Evolutionary conservation across 768 basidiomycete species (phyloP).

Genomic region (Boletus rubroflammeus): DNA sequence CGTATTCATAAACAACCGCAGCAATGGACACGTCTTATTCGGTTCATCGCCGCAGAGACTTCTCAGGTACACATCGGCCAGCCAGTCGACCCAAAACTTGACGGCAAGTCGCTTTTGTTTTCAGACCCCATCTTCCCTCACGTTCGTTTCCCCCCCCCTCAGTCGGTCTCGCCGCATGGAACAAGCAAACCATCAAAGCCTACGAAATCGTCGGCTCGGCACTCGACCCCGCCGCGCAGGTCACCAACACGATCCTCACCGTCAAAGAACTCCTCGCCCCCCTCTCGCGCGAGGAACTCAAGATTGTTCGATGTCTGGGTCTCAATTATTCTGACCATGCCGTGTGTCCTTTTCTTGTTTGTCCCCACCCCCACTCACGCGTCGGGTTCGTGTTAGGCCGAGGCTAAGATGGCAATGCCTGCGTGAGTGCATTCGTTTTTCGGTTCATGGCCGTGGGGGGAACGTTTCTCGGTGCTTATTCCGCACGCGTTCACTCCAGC

Average conservation of each 20-base stretch:
- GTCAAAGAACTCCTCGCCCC: constrained; percentile 70
- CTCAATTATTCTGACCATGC: constrained; percentile 87
- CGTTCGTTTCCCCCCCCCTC: no score
- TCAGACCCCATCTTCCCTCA: neutral
- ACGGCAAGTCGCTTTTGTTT: constrained; percentile 41
- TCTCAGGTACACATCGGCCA: constrained; percentile 72
- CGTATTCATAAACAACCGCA: constrained; percentile 2
- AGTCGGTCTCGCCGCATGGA: constrained; percentile 60
- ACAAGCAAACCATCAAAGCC: constrained; percentile 56
- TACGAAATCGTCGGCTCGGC: constrained; percentile 70
- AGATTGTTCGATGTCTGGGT: constrained; percentile 71
- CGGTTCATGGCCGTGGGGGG: neutral
- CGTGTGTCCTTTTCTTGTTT: constrained; percentile 34
- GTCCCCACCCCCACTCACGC: neutral
- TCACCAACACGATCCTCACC: constrained; percentile 61
- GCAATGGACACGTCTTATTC: constrained; percentile 74
- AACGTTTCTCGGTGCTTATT: neutral
- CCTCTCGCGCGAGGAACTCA: constrained; percentile 61
- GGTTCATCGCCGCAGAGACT: constrained; percentile 77
- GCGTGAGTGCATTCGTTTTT: constrained; percentile 40
- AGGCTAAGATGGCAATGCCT: constrained; percentile 61
- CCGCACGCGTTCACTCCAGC: constrained; percentile 29
- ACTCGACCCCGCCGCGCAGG: constrained; percentile 60
- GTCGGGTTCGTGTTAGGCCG: constrained; percentile 42
- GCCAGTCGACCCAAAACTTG: constrained; percentile 62